phyloP scores from a whole-genome alignment of 2,329 filamentous ascomycete species.

The Sporothrix luriei region DNA sequence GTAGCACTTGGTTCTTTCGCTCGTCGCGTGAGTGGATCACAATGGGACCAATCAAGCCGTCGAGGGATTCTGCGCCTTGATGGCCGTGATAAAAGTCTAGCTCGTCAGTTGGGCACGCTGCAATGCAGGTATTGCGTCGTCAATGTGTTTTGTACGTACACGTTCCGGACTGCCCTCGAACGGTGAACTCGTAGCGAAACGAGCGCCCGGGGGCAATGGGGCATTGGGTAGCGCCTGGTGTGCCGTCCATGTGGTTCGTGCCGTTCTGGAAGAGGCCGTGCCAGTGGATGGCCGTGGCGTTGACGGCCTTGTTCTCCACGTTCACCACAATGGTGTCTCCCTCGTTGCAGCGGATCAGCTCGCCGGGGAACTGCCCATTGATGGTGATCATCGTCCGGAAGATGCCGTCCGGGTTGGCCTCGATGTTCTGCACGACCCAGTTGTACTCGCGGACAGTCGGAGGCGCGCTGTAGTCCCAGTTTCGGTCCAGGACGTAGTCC shows the following conservation, averaged over 20 bases:
- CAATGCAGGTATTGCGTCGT: too few species aligned
- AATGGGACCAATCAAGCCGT: conserved; percentile 63
- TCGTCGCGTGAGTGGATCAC: conserved; percentile 64
- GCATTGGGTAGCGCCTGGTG: conserved; percentile 62
- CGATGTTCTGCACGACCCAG: conserved; percentile 62
- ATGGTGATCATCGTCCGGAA: conserved; percentile 67
- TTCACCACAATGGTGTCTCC: conserved; percentile 72
- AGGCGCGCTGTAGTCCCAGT: conserved; percentile 58
- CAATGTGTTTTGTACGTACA: conserved; percentile 39
- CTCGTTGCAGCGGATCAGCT: conserved; percentile 71
- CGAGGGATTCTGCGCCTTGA: conserved; percentile 67
- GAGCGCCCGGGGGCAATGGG: conserved; percentile 59
- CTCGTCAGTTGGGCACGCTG: neutral
- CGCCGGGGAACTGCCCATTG: conserved; percentile 74
- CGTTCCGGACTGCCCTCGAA: conserved; percentile 42
- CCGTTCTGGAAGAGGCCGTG: conserved; percentile 76
- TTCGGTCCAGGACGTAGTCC: conserved; percentile 60
- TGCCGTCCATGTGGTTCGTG: conserved; percentile 70
- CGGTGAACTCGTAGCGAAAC: conserved; percentile 55
- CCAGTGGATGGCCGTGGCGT: conserved; percentile 67
- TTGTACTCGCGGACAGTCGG: conserved; percentile 59
- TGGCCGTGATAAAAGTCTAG: conserved; percentile 76
- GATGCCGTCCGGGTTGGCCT: conserved; percentile 69
- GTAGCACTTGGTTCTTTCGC: conserved; percentile 48
- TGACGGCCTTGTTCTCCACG: conserved; percentile 63